Conservation (phyloP, 192 early-diverging fungal genomes). For the Gonapodya prolifera region DNA sequence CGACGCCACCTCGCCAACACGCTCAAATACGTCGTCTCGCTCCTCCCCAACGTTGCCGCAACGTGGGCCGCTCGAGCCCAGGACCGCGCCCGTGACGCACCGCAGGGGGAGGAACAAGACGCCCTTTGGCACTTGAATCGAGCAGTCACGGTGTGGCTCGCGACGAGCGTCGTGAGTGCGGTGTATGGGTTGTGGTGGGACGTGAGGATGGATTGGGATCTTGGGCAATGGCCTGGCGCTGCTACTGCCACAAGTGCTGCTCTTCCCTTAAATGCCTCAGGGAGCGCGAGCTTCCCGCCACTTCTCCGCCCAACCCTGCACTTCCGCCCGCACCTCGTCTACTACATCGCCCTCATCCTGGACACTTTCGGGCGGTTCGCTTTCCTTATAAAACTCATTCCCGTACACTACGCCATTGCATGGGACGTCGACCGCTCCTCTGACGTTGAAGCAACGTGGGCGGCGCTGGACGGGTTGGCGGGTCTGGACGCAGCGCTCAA, state of each 20-base stretch:
- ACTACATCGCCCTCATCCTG: conserved; percentile 65
- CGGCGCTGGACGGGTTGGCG: conserved; percentile 48
- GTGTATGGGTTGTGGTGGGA: conserved; percentile 96
- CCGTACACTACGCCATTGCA: conserved; percentile 21
- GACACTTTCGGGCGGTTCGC: conserved; percentile 74
- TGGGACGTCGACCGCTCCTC: no score
- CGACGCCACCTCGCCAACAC: conserved; percentile 81
- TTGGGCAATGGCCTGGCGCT: conserved; percentile 30
- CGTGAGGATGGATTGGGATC: conserved; percentile 79
- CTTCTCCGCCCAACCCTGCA: conserved; percentile 51
- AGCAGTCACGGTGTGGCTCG: conserved; percentile 40
- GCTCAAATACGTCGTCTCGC: conserved; percentile 75
- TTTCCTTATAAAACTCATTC: conserved; percentile 62
- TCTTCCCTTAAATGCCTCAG: neutral
- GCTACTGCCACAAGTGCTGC: neutral
- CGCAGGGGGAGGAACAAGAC: no score
- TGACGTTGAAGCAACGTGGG: conserved; percentile 11
- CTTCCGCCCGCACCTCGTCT: conserved; percentile 46
- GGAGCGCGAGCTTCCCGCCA: conserved; percentile 12
- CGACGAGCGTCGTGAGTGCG: conserved; percentile 69
- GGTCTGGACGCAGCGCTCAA: conserved; percentile 66
- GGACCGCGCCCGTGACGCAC: no score
- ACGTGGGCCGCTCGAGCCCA: no score
- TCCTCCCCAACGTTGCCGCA: conserved; percentile 58
- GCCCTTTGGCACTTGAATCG: no score